These are phyloP conservation scores for Chenopodium suecicum DNA, from an alignment of 148 eudicot genomes.

Conservation along the genomic window DNA sequence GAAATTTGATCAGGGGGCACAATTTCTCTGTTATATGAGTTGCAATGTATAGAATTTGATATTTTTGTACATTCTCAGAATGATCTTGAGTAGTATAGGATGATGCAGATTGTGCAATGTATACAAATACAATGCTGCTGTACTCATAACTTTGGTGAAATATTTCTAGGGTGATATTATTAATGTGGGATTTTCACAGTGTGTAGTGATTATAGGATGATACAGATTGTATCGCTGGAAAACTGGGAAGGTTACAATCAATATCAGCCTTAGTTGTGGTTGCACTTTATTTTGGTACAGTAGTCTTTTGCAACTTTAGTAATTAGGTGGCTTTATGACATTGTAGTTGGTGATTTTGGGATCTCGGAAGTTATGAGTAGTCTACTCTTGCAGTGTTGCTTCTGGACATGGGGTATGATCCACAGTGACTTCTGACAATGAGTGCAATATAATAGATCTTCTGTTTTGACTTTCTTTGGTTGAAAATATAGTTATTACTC, in stretches of 20 bases:
- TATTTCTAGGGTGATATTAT: background rate
- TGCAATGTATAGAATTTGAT: background rate
- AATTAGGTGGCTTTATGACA: background rate
- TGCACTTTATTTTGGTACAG: background rate
- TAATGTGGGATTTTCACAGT: background rate
- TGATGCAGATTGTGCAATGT: background rate
- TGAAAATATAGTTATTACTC: too few relatives aligned
- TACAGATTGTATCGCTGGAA: background rate
- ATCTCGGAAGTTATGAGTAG: background rate
- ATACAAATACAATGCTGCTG: background rate
- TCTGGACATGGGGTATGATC: background rate
- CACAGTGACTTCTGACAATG: background rate
- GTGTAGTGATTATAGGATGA: constrained; percentile 9
- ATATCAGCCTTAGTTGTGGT: background rate
- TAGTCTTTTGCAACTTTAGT: background rate
- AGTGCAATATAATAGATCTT: background rate
- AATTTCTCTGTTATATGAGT: background rate
- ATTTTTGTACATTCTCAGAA: background rate
- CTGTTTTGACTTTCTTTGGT: background rate
- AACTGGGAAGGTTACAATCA: background rate
- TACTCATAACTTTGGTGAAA: background rate
- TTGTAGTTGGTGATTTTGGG: background rate
- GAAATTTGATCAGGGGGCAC: background rate
- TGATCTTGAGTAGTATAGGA: background rate
- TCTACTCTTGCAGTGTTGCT: background rate